Evolutionary conservation across 306 rosid genomes (phyloP).

Genomic region (Rosa chinensis): DNA sequence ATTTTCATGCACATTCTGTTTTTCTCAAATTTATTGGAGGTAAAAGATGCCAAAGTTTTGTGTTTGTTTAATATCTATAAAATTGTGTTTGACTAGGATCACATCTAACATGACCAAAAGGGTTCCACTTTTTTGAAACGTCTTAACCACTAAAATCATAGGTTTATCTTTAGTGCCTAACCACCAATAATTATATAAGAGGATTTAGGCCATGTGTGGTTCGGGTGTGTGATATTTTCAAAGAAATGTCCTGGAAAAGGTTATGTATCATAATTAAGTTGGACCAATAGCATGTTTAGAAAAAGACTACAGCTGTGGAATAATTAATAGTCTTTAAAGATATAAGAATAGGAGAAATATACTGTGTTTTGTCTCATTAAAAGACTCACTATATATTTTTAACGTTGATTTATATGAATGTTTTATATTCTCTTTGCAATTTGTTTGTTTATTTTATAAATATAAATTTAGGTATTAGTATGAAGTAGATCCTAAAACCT

Average conservation of each 20-base stretch:
- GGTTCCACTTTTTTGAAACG: neutral
- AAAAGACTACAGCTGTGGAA: neutral
- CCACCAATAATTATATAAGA: neutral
- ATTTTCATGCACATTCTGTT: neutral
- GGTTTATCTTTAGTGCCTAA: neutral
- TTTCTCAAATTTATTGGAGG: neutral
- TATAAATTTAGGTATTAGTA: no score
- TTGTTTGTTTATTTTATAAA: neutral
- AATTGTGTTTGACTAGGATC: neutral
- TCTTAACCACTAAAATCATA: neutral
- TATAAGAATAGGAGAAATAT: neutral
- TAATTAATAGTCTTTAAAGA: neutral
- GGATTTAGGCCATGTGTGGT: neutral
- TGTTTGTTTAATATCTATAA: neutral
- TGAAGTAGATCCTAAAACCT: neutral
- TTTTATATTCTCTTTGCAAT: neutral
- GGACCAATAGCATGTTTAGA: neutral
- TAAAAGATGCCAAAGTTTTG: neutral
- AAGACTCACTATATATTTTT: neutral
- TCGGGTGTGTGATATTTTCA: neutral
- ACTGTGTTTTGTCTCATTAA: neutral
- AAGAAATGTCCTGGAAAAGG: neutral
- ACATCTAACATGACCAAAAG: neutral
- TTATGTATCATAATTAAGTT: neutral
- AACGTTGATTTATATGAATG: neutral